Percentiles rank a stretch among this genome's conserved stretches.
These are phyloP conservation scores for Jackrogersella multiformis DNA, from an alignment of 495 filamentous ascomycete genomes.

Conservation along the genomic window DNA sequence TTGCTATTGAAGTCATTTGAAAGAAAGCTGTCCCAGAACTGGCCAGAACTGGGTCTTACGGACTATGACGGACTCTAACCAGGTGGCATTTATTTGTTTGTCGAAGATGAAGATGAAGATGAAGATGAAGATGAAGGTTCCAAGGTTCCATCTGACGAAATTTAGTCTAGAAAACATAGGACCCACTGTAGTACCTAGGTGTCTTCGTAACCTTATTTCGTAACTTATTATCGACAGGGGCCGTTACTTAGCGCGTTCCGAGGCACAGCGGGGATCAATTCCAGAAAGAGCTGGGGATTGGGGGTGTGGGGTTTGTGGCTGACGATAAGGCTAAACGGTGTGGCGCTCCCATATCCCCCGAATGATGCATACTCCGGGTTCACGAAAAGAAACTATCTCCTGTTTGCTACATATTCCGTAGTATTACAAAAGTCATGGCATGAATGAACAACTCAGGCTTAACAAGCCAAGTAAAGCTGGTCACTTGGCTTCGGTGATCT, in stretches of 20 bases:
- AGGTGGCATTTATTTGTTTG: slow-evolving; percentile 9
- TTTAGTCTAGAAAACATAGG: too few relatives aligned
- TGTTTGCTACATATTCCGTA: slow-evolving; percentile 1
- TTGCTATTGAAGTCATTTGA: slow-evolving; percentile 14
- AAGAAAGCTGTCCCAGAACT: background rate
- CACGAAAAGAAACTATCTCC: background rate
- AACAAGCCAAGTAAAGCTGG: slow-evolving; percentile 21
- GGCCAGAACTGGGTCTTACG: too few relatives aligned
- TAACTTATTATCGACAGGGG: slow-evolving; percentile 23
- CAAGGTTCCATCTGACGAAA: background rate
- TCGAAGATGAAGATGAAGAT: too few relatives aligned
- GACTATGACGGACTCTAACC: too few relatives aligned
- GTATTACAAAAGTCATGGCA: slow-evolving; percentile 4
- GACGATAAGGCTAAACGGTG: background rate
- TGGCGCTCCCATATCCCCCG: background rate
- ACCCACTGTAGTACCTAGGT: too few relatives aligned
- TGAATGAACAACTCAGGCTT: slow-evolving; percentile 18
- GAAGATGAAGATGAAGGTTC: background rate
- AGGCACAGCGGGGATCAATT: background rate
- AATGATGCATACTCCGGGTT: slow-evolving; percentile 7
- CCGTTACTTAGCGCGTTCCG: slow-evolving; percentile 9
- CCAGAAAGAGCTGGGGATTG: background rate
- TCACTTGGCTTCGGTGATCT: slow-evolving; percentile 14
- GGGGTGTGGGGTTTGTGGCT: background rate
- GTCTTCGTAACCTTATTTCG: background rate